Evolutionary conservation across 805 yeast species (phyloP), one percentile per base, ranked within the genome.

Genomic region (Yamadazyma paraphyllophila): DNA sequence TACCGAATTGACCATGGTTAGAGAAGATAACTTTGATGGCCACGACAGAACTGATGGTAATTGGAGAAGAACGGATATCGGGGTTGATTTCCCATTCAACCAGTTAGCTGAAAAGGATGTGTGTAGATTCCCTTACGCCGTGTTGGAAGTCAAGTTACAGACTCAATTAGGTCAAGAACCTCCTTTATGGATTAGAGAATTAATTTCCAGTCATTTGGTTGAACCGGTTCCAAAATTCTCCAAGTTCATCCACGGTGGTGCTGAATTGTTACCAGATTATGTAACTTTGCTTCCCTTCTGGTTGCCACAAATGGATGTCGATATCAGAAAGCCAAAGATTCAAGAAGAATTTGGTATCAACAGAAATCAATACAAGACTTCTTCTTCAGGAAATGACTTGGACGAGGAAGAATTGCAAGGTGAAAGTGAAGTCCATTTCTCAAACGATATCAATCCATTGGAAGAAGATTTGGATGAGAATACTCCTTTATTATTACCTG

Each of bases 81-180:
- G 99, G 39, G 94, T 94, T 30, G 96, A 94, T 67, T 94, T 82
- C 81, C 99, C 99, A 36, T 94, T 94, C 66, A 67, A 73, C 44
- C 96, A 92, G 66, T 74, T 94, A 45, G 81, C 91, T 3, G 92
- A 86, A 35, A 75, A 77, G 50, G 99, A 94, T 61, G 81, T 88
- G 42, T 92, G 92, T 61, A 77, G 97, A 58, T 94, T 94, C 71
- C 99, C 99, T 3, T 94, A 94, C 65, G 99, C 99, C 1, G 97
- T 94, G 35, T 75, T 94, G 56, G 99, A 94, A 72, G 99, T 94
- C 48, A 94, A 94, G 69, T 77, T 94, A 52, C 99, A 94, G 69
- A 94, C 99, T 3, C 98, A 94, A 73, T 61, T 94, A 69, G 99
- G 99, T 45, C 99, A 94, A 69, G 99, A 94, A 66, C 99, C 99